These are phyloP conservation scores for Aspergillus kassunensis DNA, from an alignment of 495 filamentous ascomycete genomes.

Conservation along the genomic window DNA sequence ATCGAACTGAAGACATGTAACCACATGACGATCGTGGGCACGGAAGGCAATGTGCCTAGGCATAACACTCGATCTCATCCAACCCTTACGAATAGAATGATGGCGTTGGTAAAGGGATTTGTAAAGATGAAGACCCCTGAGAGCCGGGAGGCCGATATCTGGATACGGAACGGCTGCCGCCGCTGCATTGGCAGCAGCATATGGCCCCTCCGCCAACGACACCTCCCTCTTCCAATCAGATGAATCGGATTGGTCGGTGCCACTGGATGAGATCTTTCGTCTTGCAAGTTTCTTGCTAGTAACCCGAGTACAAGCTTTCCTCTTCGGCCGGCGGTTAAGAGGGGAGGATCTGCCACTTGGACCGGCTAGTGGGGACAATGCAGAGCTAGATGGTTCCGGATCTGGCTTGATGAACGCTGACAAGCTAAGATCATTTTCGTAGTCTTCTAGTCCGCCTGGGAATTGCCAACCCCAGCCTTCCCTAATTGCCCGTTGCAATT, in stretches of 20 bases:
- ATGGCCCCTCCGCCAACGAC: conserved; percentile 66
- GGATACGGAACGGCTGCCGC: conserved; percentile 77
- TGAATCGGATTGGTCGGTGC: conserved; percentile 32
- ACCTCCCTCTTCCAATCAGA: conserved; percentile 43
- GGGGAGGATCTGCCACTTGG: conserved; percentile 27
- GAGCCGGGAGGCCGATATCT: conserved; percentile 67
- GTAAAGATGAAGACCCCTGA: conserved; percentile 83
- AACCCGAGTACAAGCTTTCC: conserved; percentile 47
- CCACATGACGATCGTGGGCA: conserved; percentile 92
- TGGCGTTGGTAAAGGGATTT: conserved; percentile 95
- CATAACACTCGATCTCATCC: conserved; percentile 80
- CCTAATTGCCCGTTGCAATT: conserved; percentile 77
- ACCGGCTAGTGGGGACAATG: conserved; percentile 21
- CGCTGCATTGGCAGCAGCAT: conserved; percentile 79
- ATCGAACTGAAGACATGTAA: conserved; percentile 97
- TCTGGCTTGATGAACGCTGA: conserved; percentile 42
- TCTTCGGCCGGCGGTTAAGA: conserved; percentile 43
- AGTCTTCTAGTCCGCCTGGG: conserved; percentile 68
- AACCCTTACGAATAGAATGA: conserved; percentile 80
- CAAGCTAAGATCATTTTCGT: conserved; percentile 72
- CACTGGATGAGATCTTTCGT: conserved; percentile 49
- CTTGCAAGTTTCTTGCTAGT: conserved; percentile 51
- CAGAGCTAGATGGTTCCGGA: conserved; percentile 35
- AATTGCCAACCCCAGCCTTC: conserved; percentile 99
- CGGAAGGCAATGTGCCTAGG: conserved; percentile 95